Evolutionary conservation across 2,329 filamentous ascomycete genomes (phyloP).

Genomic region (Fusarium denticulatum): DNA sequence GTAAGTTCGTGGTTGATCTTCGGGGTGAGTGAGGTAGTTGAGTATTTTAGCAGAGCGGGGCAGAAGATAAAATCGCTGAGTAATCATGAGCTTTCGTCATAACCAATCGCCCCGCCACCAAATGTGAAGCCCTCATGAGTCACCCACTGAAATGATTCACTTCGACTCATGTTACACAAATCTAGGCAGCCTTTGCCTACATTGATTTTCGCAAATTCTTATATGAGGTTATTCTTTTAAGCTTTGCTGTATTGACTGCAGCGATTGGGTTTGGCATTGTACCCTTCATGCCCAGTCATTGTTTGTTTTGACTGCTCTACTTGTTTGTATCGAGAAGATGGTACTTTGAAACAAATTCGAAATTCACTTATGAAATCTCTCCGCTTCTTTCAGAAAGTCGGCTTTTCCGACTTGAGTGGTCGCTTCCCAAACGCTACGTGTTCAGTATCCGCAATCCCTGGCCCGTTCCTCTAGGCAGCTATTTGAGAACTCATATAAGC

Average conservation of each 20-base stretch:
- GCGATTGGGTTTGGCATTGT: not conserved
- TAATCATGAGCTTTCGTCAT: slow-evolving; percentile 20
- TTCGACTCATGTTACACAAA: not conserved
- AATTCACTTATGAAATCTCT: no score
- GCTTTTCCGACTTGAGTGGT: no score
- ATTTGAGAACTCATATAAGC: not conserved
- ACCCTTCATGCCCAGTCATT: not conserved
- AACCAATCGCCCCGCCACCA: not conserved
- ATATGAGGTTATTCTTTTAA: no score
- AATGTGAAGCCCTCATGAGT: not conserved
- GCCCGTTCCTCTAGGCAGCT: not conserved
- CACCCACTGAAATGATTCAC: not conserved
- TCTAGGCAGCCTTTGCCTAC: not conserved
- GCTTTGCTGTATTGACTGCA: no score
- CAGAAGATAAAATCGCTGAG: slow-evolving; percentile 2
- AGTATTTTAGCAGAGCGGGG: slow-evolving; percentile 16
- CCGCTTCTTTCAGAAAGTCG: not conserved
- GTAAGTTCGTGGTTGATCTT: not conserved
- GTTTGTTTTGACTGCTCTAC: no score
- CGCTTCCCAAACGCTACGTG: not conserved
- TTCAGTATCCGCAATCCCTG: not conserved
- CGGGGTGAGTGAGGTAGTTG: not conserved
- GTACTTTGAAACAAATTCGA: not conserved
- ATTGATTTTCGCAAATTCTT: rapidly evolving
- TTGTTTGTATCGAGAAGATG: not conserved